These are phyloP conservation scores for Isoetes taiwanensis DNA, from an alignment of 75 land plant species.

Conservation along the genomic window DNA sequence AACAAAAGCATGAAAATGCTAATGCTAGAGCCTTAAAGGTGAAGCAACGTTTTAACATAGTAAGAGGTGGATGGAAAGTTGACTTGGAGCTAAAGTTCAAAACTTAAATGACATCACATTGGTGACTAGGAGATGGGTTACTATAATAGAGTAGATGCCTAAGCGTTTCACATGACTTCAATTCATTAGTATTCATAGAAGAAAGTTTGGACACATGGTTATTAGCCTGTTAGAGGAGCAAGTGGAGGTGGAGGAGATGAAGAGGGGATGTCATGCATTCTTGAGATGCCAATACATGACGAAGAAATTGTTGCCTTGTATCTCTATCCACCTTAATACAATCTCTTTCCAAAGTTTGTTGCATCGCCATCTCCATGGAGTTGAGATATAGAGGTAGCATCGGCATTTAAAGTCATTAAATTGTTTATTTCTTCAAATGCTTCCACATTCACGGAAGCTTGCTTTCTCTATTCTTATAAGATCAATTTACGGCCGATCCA, in stretches of 20 bases:
- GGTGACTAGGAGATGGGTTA: no score
- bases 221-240: no score
- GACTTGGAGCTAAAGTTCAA: no score
- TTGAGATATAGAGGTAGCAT: conserved; percentile 57
- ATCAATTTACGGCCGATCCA: conserved; percentile 50
- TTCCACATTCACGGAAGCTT: conserved; percentile 46
- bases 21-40: no score
- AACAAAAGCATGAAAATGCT: no score
- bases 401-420: conserved; percentile 43
- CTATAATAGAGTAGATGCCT: no score
- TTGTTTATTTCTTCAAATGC: conserved; percentile 29
- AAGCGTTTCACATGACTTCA: no score
- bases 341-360: conserved; percentile 49
- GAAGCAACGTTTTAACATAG: no score
- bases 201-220: no score
- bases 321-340: conserved; percentile 34
- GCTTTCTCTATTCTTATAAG: conserved; percentile 44
- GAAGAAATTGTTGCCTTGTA: conserved; percentile 33
- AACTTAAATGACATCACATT: no score
- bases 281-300: conserved; percentile 26
- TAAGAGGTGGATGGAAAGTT: no score
- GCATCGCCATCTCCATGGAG: conserved; percentile 20
- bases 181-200: no score
- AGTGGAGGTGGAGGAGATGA: conserved; percentile 14
- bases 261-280: conserved; percentile 24